Conservation (phyloP, 2,329 filamentous ascomycete species). For the Beauveria scarabaeidicola region DNA sequence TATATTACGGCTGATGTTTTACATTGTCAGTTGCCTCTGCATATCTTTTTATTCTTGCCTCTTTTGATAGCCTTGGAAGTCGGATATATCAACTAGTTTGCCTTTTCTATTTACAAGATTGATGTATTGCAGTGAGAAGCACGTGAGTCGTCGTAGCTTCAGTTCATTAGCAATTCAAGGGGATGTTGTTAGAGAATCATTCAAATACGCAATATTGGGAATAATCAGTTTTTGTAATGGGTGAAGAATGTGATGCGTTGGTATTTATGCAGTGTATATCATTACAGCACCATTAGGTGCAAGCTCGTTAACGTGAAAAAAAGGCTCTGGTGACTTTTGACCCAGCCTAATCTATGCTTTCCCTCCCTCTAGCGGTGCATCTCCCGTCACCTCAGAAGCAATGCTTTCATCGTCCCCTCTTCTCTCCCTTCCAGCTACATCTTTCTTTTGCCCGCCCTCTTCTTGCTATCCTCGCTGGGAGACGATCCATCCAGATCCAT, state of each 20-base stretch:
- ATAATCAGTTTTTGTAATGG: not conserved
- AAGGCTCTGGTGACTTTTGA: slow-evolving; percentile 1
- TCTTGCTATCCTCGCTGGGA: slow-evolving; percentile 38
- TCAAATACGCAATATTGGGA: not conserved
- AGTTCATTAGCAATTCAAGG: no score
- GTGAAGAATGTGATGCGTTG: not conserved
- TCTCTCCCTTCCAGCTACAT: slow-evolving; percentile 27
- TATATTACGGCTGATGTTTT: not conserved
- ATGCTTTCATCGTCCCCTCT: not conserved
- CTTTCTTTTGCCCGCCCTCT: slow-evolving; percentile 45
- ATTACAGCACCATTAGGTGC: slow-evolving; percentile 5
- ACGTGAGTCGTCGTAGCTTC: no score
- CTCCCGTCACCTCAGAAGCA: not conserved
- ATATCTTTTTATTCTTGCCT: not conserved
- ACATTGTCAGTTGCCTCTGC: not conserved
- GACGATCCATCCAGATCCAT: slow-evolving; percentile 50
- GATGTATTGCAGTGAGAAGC: no score
- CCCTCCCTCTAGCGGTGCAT: not conserved
- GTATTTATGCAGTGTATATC: slow-evolving; percentile 8
- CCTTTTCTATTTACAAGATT: no score
- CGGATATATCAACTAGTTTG: not conserved
- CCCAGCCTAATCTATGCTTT: not conserved
- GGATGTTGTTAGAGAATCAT: no score
- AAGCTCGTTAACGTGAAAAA: not conserved
- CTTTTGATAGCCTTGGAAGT: not conserved